Conservation (phyloP, 225 moss, liverwort and hornwort genomes). For the Bryoerythrophyllum caledonicum region DNA sequence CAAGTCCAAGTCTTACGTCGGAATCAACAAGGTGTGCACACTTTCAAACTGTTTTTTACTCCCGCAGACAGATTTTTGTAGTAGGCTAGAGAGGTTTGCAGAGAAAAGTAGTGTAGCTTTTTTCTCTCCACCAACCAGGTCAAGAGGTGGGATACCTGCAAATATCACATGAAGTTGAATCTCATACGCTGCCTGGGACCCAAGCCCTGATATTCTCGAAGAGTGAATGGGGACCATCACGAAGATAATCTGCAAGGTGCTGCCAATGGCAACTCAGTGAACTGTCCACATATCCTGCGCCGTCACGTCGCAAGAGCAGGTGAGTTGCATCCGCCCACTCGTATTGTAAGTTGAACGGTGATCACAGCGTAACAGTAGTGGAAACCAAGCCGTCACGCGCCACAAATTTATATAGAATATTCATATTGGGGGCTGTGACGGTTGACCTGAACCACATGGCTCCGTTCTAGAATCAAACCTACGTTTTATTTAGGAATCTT, state of each 20-base stretch:
- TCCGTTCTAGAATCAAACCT: no score
- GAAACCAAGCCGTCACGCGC: background rate
- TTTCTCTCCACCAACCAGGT: background rate
- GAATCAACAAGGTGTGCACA: background rate
- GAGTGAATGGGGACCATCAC: constrained; percentile 14
- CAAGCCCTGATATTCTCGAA: background rate
- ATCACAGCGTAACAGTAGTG: background rate
- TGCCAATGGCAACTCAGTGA: background rate
- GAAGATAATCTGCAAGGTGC: background rate
- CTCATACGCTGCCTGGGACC: background rate
- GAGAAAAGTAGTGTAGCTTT: background rate
- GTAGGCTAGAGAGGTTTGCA: background rate
- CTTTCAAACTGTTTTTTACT: background rate
- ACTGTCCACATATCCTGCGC: background rate
- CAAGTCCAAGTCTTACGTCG: background rate
- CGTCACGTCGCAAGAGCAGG: background rate
- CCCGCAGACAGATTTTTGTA: background rate
- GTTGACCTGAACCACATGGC: no score
- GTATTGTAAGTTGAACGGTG: background rate
- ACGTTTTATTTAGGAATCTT: no score
- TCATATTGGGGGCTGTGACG: no score
- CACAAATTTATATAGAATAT: background rate
- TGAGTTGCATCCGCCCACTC: background rate
- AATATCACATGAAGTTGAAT: constrained; percentile 10
- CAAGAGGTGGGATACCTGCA: background rate